phyloP scores from a whole-genome alignment of 768 basidiomycete species.

The Kockovaella imperatae region DNA sequence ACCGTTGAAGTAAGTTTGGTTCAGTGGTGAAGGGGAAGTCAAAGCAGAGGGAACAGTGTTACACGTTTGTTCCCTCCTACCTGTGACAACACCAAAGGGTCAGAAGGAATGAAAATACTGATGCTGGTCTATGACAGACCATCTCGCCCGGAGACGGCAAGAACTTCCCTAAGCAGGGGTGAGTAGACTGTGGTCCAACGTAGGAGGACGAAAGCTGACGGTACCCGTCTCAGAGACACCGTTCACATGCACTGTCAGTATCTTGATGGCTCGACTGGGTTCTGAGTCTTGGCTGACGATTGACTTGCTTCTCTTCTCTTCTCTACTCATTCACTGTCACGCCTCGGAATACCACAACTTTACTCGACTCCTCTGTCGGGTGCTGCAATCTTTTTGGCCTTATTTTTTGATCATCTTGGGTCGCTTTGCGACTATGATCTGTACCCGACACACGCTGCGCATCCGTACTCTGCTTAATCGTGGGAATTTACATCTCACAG shows the following conservation, averaged over 20 bases:
- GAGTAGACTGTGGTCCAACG: neutral
- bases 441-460: neutral
- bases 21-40: neutral
- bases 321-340: no score
- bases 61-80: neutral
- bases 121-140: slow-evolving; percentile 9
- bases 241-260: slow-evolving; percentile 42
- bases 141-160: slow-evolving; percentile 42
- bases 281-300: no score
- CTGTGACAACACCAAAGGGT: neutral
- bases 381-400: no score
- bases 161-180: slow-evolving; percentile 42
- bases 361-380: no score
- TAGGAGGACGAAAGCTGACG: neutral
- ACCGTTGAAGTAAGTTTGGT: slow-evolving; percentile 30
- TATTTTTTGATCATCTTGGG: no score
- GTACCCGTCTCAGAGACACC: slow-evolving; percentile 17
- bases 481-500: slow-evolving; percentile 7
- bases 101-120: neutral
- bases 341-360: no score
- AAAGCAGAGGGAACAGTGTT: slow-evolving; percentile 1
- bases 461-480: neutral
- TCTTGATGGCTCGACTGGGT: no score
- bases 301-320: no score
- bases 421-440: no score